Base-by-base conservation (phyloP, 495 filamentous ascomycete species). In the Neurospora africana region DNA sequence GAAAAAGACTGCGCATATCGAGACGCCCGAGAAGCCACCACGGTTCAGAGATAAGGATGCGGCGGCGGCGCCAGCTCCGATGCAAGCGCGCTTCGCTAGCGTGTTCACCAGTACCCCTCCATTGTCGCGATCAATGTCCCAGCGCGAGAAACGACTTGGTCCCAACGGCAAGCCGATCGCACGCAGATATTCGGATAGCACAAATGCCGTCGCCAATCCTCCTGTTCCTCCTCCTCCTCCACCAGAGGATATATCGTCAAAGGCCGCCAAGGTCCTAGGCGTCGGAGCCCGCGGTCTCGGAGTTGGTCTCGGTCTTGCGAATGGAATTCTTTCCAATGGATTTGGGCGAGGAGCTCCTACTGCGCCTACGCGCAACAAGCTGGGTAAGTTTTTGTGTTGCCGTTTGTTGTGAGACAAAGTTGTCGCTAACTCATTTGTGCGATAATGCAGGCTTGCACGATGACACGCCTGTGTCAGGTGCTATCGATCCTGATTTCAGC, bases 211-310 rank as follows among this genome's bases (percentile, higher is more conserved):
- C 27, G 77, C 78, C 36, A 87, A 82, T 19, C 53, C 53, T 65
- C 53, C 27, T 65, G 53, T 7, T 19, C 53, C 53, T 65, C 15
- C 15, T 33, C 27, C 36, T 7, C 53, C 53, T 35, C 86, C 86
- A 0, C 84, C 85, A 1, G 82, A 85, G 40, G 82, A 82, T 19
- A 85, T 87, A 79, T 81, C 82, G 4, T 77, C 82, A 6, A 88
- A 87, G 75, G 86, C 86, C n/a, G 85, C 85, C 41, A 87, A 81
- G 74, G 73, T 87, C 58, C 78, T 87, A 13, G 86, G 85, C 36
- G 79, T 87, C 30, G 80, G 81, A 36, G 72, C 30, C n/a, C 58
- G 13, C 65, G 13, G 72, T 69, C 36, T 39, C 39, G 72, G 69
- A 19, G 71, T 71, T 10, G 75, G 71, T 3, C 23, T 73, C 2